phyloP scores from a whole-genome alignment of 441 rosid genomes.

The Oxalis stricta region DNA sequence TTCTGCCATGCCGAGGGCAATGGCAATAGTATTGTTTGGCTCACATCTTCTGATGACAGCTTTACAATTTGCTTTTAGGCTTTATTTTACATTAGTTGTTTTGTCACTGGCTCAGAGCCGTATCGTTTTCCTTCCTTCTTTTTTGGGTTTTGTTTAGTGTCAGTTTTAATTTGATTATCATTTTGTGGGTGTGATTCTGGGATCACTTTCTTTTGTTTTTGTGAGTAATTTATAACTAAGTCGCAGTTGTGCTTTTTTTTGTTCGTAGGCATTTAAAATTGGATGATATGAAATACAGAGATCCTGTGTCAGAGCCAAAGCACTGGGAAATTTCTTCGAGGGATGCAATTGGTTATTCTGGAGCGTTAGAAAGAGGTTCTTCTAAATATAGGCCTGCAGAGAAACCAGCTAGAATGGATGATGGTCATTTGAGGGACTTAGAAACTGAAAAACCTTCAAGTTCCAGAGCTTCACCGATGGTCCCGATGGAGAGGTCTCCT shows the following conservation, averaged over 20 bases:
- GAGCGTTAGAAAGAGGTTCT: constrained; percentile 45
- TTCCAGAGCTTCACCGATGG: constrained; percentile 72
- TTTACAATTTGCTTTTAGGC: too few species aligned
- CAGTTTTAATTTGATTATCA: too few species aligned
- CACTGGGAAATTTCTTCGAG: constrained; percentile 39
- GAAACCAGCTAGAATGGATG: constrained; percentile 47
- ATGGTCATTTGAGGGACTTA: constrained; percentile 50
- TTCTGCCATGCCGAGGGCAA: neutral
- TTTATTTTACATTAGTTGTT: too few species aligned
- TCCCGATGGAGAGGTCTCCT: constrained; percentile 66
- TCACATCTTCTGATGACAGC: too few species aligned
- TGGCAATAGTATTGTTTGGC: neutral
- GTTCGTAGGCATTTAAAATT: constrained; percentile 37
- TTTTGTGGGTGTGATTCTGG: neutral
- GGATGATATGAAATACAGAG: constrained; percentile 41
- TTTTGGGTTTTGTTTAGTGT: too few species aligned
- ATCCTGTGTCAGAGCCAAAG: constrained; percentile 34
- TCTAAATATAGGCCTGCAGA: constrained; percentile 51
- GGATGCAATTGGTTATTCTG: constrained; percentile 40
- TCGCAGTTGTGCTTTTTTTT: neutral
- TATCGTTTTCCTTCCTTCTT: too few species aligned
- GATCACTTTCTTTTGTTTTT: neutral
- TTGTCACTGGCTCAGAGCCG: too few species aligned
- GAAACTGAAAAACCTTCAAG: constrained; percentile 52
- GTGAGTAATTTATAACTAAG: neutral